phyloP scores from a whole-genome alignment of 1,284 basidiomycete species.

The Neonothopanus nambi region DNA sequence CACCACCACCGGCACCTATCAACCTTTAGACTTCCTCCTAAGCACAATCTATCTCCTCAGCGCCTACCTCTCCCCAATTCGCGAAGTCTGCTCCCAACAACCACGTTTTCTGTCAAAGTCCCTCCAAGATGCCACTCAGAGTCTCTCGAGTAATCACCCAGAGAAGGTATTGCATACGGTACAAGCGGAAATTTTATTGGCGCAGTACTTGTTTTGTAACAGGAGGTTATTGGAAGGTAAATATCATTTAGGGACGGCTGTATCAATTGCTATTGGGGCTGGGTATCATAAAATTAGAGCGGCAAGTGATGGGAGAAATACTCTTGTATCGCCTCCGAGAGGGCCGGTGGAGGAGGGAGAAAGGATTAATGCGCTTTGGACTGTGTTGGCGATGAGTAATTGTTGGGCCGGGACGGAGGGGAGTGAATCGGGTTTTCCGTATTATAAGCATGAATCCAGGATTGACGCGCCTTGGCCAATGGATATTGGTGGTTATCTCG shows the following conservation, averaged over 20 bases:
- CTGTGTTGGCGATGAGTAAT: conserved; percentile 5
- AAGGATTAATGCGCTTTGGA: conserved; percentile 10
- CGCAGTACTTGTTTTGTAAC: conserved; percentile 31
- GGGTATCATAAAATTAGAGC: conserved; percentile 12
- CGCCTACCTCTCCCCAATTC: conserved; percentile 27
- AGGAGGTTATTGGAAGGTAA: conserved; percentile 16
- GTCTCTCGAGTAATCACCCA: conserved; percentile 23
- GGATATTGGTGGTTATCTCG: not conserved
- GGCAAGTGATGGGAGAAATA: not conserved
- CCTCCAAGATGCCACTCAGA: conserved; percentile 32
- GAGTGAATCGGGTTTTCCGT: not conserved
- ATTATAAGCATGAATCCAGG: not conserved
- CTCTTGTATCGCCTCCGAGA: not conserved
- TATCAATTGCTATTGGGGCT: conserved; percentile 13
- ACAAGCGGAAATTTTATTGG: conserved; percentile 38
- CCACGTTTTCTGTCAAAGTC: conserved; percentile 33
- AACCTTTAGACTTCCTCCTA: conserved; percentile 36
- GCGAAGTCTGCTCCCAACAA: conserved; percentile 22
- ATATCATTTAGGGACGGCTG: conserved; percentile 13
- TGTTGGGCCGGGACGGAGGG: conserved; percentile 5
- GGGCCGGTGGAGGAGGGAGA: conserved; percentile 5
- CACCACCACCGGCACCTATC: conserved; percentile 25
- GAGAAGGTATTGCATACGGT: conserved; percentile 33
- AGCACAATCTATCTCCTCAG: conserved; percentile 44
- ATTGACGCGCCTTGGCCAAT: conserved; percentile 12